These are phyloP conservation scores for Nymphaea thermarum DNA, from an alignment of 164 flowering plant species.

Conservation along the genomic window DNA sequence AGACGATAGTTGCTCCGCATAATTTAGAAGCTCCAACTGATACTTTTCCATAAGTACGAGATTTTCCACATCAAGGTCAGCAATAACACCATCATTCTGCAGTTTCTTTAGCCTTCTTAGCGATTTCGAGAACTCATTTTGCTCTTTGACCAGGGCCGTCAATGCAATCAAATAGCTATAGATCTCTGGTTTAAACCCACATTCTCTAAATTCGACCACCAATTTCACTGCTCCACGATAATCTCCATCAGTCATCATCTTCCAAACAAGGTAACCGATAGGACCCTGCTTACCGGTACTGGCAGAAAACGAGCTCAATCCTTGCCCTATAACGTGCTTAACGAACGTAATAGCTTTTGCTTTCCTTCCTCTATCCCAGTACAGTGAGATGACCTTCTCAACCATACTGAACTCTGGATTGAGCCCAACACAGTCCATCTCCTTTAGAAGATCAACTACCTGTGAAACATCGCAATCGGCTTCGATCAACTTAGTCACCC, in stretches of 20 bases:
- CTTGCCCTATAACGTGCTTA: slow-evolving; percentile 54
- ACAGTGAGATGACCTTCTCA: slow-evolving; percentile 79
- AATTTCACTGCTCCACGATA: slow-evolving; percentile 49
- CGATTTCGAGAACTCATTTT: slow-evolving; percentile 68
- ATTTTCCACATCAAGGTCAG: slow-evolving; percentile 50
- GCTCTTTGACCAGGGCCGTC: slow-evolving; percentile 95
- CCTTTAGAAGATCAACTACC: slow-evolving; percentile 74
- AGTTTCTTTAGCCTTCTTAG: slow-evolving; percentile 60
- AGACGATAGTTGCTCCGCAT: slow-evolving; percentile 44
- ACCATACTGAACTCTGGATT: slow-evolving; percentile 77
- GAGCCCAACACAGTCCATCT: slow-evolving; percentile 93
- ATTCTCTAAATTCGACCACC: slow-evolving; percentile 54
- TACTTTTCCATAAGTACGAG: slow-evolving; percentile 43
- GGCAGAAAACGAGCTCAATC: slow-evolving; percentile 13
- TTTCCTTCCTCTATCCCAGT: slow-evolving; percentile 71
- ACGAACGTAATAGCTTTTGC: slow-evolving; percentile 55
- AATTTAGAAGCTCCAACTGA: slow-evolving; percentile 58
- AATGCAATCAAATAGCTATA: slow-evolving; percentile 86
- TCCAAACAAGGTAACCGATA: slow-evolving; percentile 92
- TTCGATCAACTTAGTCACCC: slow-evolving; percentile 75
- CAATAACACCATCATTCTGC: slow-evolving; percentile 38
- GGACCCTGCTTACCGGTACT: slow-evolving; percentile 34
- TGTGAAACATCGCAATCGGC: slow-evolving; percentile 40
- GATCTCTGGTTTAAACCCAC: slow-evolving; percentile 72
- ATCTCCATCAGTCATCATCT: slow-evolving; percentile 85